Percentiles rank a stretch among this genome's conserved stretches.
These are phyloP conservation scores for Austroboletus novae-zelandiae DNA, from an alignment of 1,284 basidiomycete genomes.

Conservation along the genomic window DNA sequence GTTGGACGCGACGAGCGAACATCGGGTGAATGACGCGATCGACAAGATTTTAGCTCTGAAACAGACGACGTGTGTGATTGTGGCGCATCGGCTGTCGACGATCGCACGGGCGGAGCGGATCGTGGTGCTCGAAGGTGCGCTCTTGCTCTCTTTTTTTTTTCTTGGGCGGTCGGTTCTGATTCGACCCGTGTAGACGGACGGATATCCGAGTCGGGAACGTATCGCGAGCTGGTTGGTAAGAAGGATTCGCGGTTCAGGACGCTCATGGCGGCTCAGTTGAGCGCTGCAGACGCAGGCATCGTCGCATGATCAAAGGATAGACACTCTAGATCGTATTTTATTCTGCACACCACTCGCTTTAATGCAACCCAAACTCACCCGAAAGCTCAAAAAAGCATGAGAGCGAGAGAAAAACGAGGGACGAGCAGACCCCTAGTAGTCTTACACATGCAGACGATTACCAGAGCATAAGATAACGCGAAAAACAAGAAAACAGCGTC, in stretches of 20 bases:
- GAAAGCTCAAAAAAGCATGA: conserved; percentile 2
- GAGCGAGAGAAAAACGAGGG: too few species aligned
- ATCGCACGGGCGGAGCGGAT: conserved; percentile 84
- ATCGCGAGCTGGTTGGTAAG: conserved; percentile 69
- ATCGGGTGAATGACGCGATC: conserved; percentile 84
- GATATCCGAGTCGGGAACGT: conserved; percentile 83
- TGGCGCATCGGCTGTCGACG: conserved; percentile 84
- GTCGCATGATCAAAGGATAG: too few species aligned
- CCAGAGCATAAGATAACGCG: too few species aligned
- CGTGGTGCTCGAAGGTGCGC: conserved; percentile 80
- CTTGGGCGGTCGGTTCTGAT: neutral
- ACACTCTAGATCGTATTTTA: too few species aligned
- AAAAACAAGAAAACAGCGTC: too few species aligned
- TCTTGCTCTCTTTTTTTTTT: neutral
- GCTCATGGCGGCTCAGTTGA: conserved; percentile 85
- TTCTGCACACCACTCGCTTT: too few species aligned
- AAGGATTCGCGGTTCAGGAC: conserved; percentile 74
- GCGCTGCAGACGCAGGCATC: conserved; percentile 41
- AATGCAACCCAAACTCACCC: conserved; percentile 16
- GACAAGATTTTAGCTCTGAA: conserved; percentile 78
- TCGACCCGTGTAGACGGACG: conserved; percentile 56
- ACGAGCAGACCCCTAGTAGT: neutral
- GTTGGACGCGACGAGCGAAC: conserved; percentile 87
- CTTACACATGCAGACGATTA: too few species aligned
- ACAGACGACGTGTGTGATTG: conserved; percentile 84